Base-by-base conservation (phyloP, 169 alveolate species). In the Besnoitia besnoiti region DNA sequence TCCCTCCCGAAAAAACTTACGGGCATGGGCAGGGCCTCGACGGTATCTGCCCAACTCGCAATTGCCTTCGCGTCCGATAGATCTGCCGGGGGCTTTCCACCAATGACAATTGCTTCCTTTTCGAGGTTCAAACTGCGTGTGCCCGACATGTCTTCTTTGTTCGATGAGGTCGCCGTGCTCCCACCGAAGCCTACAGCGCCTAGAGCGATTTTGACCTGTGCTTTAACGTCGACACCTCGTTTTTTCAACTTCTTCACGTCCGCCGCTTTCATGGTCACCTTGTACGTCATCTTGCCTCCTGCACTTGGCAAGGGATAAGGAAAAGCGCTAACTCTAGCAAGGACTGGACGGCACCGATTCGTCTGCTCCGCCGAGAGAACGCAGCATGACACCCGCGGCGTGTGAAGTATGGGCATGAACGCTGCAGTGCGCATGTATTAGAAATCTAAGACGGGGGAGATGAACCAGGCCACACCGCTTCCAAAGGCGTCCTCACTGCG, bases 231-330 rank as follows among this genome's bases (percentile, higher is more conserved):
- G 89, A 84, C 91, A 24, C 98, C 98, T 5, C 89, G 67, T 73
- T 94, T 93, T 80, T 93, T 95, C 96, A 96, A 37, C 62, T 92
- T 27, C 16, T 91, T 89, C 42, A 96, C 95, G 80, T 96, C 97
- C 27, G 96, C 37, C 46, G 93, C 94, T 35, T 93, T 77, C 82
- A 96, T 93, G 61, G 95, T 94, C 24, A 96, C 92, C 62, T 95
- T 96, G 89, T 95, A 91, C 84, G 98, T 96, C 90, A 96, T 94
- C 88, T 96, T 96, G 2, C 98, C 98, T 51, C 98, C 96, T 94
- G 73, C 27, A 35, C 35, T 37, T 35, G 1, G 10, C 67, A 55
- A 16, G 67, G 59, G 16, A 49, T 49, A 49, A 16, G 24, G 16
- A 7, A 49, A 7, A 49, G 7, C 59, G 16, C 59, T 16, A 49